Evolutionary conservation across 2,329 filamentous ascomycete species (phyloP), one percentile per base, ranked within the genome.

Genomic region (Xylaria sp.): DNA sequence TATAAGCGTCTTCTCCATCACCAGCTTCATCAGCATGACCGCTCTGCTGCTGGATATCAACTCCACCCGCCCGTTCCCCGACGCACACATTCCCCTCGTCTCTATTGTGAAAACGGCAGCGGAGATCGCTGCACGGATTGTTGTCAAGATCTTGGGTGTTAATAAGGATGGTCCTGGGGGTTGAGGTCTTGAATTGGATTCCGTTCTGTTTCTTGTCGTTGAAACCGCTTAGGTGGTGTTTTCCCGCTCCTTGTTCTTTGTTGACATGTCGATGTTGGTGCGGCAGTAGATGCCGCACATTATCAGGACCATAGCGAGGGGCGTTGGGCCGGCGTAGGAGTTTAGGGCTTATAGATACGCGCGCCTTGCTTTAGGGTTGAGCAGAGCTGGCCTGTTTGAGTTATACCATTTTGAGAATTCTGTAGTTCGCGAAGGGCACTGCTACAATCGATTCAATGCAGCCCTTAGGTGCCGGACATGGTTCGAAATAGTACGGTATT

Each of bases 21-120:
- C 89, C 37, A 90, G 87, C 76, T 92, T 91, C 77, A 83, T 91
- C 69, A 91, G 86, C 77, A 90, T 93, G 87, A 83, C 87, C 54
- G 84, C 85, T 10, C 77, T 93, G 52, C 80, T 93, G 19, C 76
- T 86, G 9, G 87, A 92, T 72, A 81, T 90, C 56, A 87, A 92
- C 73, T 76, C 84, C 58, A 85, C 83, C 60, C 81, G 86, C 25
- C 79, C 84, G 57, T 84, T 87, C 65, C 87, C 89, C 71, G 83
- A 85, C 8, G 35, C 46, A 8, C 78, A 85, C 55, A 60, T 72
- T 2, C 71, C 71, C 46, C 54, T 72, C 38, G 63, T 72, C n/a
- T 65, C 66, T 11, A 58, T 70, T 29, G 54, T 52, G 10, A 70
- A 64, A 60, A 65, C 62, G 25, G 59, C 63, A 1, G 66, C 56